Base-by-base conservation (phyloP, 345 rosid species). In the Moricandia moricandioides region DNA sequence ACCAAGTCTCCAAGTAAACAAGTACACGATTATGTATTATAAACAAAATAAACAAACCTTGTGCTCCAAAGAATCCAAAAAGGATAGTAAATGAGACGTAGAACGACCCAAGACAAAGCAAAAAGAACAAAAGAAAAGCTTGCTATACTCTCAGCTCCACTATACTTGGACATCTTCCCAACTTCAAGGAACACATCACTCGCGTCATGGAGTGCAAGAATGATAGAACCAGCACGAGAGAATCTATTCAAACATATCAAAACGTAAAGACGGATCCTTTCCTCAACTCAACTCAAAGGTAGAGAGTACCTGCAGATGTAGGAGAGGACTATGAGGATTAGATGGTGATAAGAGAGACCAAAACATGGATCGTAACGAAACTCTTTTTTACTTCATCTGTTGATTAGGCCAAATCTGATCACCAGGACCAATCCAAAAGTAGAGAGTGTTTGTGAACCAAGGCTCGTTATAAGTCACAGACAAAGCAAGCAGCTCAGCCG, bases 61-160 rank as follows among this genome's bases (percentile, higher is more conserved):
- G 99, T 95, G 80, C 99, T 95, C 99, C 99, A 90, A 57, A 95
- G 88, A 81, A 95, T 66, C 99, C 99, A 95, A 70, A 92, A 95
- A 59, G 99, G 99, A 75, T 72, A 95, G 82, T 89, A 96, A 63
- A 91, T 84, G 65, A 96, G 97, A 55, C 98, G 98, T 69, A 96
- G 83, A 69, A 89, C 49, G 75, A 90, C 65, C 97, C 97, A 95
- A 14, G 98, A 90, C 76, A 92, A 79, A 31, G 89, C 94, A 77
- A 95, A 95, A 69, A 86, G 84, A 83, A 89, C 29, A 79, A 95
- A 92, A 26, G 96, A 82, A 62, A 84, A 72, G 79, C 89, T 83
- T 5, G 99, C 98, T 1, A 88, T 54, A 64, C 77, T 82, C 78
- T 95, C 98, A 52, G 97, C 97, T 8, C 96, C 97, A 35, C 85